Conservation (phyloP, 2,329 filamentous ascomycete species). For the Scorias spongiosa region DNA sequence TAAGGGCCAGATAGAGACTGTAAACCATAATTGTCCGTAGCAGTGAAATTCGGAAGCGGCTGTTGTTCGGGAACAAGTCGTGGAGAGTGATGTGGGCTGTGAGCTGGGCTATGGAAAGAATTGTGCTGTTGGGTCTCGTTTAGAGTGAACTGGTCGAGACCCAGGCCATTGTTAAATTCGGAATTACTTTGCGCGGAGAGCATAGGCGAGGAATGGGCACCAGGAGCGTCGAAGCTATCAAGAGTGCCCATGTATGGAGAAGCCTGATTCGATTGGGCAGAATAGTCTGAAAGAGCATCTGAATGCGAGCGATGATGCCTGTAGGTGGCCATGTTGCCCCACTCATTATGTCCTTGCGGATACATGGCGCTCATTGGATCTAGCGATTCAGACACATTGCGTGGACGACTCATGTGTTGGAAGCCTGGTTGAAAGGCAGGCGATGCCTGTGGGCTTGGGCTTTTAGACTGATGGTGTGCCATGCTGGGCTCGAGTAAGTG, state of each 20-base stretch:
- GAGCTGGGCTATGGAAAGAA: conserved; percentile 11
- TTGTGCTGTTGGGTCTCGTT: conserved; percentile 40
- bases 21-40: conserved; percentile 31
- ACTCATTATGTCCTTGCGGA: conserved; percentile 39
- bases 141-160: conserved; percentile 66
- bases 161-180: conserved; percentile 63
- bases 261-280: conserved; percentile 54
- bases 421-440: conserved; percentile 33
- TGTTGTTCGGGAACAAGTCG: conserved; percentile 48
- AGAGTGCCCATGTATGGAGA: conserved; percentile 68
- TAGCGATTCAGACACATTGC: conserved; percentile 39
- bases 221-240: conserved; percentile 58
- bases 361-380: conserved; percentile 47
- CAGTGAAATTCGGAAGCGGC: conserved; percentile 34
- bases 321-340: conserved; percentile 47
- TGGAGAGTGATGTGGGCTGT: conserved; percentile 51
- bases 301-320: conserved; percentile 73
- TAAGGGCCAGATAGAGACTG: conserved; percentile 21
- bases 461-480: conserved; percentile 35
- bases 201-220: conserved; percentile 63
- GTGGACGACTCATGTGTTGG: conserved; percentile 36
- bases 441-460: conserved; percentile 38
- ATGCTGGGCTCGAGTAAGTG: conserved; percentile 38
- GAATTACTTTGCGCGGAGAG: conserved; percentile 57
- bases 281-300: conserved; percentile 78